These are phyloP conservation scores for Solanum okadae DNA, from an alignment of 257 asterid species.

Conservation along the genomic window DNA sequence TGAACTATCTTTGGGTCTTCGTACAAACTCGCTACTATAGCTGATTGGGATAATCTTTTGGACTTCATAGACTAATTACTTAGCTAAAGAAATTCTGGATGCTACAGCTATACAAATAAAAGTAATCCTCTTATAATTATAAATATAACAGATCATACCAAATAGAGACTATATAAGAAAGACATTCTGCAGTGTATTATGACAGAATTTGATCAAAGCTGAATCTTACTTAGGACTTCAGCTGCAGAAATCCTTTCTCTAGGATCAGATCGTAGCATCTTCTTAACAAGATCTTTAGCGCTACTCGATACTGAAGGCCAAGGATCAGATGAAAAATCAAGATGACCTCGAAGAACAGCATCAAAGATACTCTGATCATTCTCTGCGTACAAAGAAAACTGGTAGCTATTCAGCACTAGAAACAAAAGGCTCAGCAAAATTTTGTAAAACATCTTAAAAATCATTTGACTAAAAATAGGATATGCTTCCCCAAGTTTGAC, in stretches of 20 bases:
- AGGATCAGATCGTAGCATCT: conserved; percentile 87
- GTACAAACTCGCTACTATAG: not conserved
- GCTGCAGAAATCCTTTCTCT: conserved; percentile 56
- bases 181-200: not conserved
- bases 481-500: not conserved
- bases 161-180: not conserved
- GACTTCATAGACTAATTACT: not conserved
- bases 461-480: not conserved
- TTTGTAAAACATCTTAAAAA: not conserved
- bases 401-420: not conserved
- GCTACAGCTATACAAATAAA: not conserved
- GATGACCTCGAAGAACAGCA: conserved; percentile 57
- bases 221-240: conserved; percentile 69
- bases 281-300: conserved; percentile 93
- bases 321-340: conserved; percentile 24
- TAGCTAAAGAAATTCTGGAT: not conserved
- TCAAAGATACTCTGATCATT: conserved; percentile 82
- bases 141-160: not conserved
- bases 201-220: not conserved
- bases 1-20: not conserved
- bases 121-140: not conserved
- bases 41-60: not conserved
- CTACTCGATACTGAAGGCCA: conserved; percentile 97
- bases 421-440: not conserved
- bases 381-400: conserved; percentile 37